These are phyloP conservation scores for Candida parachauliodes DNA, from an alignment of 805 yeast species.

Conservation along the genomic window DNA sequence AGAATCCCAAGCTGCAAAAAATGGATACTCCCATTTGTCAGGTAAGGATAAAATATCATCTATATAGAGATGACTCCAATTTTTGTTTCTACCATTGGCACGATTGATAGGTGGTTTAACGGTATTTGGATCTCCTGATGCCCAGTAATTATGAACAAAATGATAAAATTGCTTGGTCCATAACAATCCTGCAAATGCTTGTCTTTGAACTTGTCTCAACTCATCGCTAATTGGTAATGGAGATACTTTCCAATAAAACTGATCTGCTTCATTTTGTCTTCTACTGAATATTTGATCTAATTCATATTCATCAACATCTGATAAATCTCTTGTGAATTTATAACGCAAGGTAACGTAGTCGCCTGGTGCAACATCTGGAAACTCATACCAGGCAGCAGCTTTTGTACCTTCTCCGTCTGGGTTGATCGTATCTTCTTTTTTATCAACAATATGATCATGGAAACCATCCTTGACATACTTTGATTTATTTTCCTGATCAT, in stretches of 20 bases:
- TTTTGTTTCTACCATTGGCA: slow-evolving; percentile 81
- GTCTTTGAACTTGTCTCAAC: slow-evolving; percentile 80
- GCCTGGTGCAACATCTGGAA: slow-evolving; percentile 79
- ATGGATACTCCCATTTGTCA: slow-evolving; percentile 95
- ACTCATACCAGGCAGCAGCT: slow-evolving; percentile 77
- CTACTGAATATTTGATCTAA: slow-evolving; percentile 66
- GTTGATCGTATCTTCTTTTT: slow-evolving; percentile 57
- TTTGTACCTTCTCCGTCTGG: slow-evolving; percentile 76
- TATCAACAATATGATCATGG: slow-evolving; percentile 75
- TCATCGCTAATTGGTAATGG: slow-evolving; percentile 82
- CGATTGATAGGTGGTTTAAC: slow-evolving; percentile 76
- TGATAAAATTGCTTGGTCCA: slow-evolving; percentile 94
- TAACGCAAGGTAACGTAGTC: slow-evolving; percentile 84
- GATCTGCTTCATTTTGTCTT: slow-evolving; percentile 86
- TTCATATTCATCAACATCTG: slow-evolving; percentile 64
- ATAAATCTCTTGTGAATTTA: slow-evolving; percentile 47
- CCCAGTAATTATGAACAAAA: slow-evolving; percentile 83
- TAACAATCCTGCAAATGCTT: slow-evolving; percentile 88
- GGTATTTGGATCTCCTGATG: slow-evolving; percentile 74
- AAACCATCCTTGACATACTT: slow-evolving; percentile 82
- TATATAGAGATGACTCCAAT: slow-evolving; percentile 85
- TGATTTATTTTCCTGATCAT: slow-evolving; percentile 53
- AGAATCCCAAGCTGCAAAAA: slow-evolving; percentile 96
- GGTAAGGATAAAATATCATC: slow-evolving; percentile 88
- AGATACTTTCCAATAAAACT: slow-evolving; percentile 83